Evolutionary conservation across 345 rosid species (phyloP), one percentile per base, ranked within the genome.

Genomic region (Acer yangbiense): DNA sequence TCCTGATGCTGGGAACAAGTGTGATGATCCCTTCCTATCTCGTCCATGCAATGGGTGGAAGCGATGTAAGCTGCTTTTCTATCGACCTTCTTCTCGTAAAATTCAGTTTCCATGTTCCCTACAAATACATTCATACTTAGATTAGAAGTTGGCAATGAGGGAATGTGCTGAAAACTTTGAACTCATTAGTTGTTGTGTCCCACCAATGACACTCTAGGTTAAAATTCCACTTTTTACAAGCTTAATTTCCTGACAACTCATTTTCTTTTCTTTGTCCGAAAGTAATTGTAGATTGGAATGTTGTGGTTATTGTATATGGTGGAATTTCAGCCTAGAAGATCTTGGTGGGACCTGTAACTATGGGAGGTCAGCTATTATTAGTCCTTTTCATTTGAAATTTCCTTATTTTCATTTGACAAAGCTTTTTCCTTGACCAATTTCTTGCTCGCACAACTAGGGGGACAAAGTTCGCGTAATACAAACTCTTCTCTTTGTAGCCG

Each of bases 11-110:
- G 72, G 99, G 99, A 75, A 87, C 99, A 68, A 90, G 91, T 81
- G 98, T 92, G 65, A 88, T 94, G 81, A 90, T 96, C 79, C 90
- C 99, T 16, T 83, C 93, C 41, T 35, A 83, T 77, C 91, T 96
- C 1, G 98, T 96, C n/a, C 98, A 90, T 7, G 88, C 80, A 65
- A 96, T 96, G 99, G 99, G 99, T 9, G 99, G 98, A 18, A 80
- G 74, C 65, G 77, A 88, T 81, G 99, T 95, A 88, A 85, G 91
- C 78, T 74, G 29, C 62, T 71, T 68, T 73, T 54, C n/a, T 69
- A 17, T 44, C 61, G n/a, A 68, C 13, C 72, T 72, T 27, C 20
- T 67, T 2, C 14, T 23, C 44, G 70, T 64, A 66, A 72, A n/a
- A n/a, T 74, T 43, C 79, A 25, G 39, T 61, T 70, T 69, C 32